These are phyloP conservation scores for Trichomonascaceae sp. DNA, from an alignment of 1,139 yeast species.

Conservation along the genomic window DNA sequence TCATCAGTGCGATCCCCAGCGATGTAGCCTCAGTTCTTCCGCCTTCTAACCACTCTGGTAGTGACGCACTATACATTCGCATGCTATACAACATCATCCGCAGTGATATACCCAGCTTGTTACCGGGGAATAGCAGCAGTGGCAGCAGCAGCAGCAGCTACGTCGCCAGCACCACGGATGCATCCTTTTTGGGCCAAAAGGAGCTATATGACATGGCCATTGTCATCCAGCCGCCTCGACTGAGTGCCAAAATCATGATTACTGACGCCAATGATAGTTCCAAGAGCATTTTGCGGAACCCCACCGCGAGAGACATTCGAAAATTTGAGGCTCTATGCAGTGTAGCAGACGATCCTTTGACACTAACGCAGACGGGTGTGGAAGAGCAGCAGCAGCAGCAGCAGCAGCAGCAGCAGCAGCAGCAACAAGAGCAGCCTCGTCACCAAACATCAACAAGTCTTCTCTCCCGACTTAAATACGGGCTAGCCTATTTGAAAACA, in stretches of 20 bases:
- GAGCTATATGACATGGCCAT: constrained; percentile 40
- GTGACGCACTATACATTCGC: constrained; percentile 24
- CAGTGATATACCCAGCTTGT: constrained; percentile 31
- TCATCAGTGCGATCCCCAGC: constrained; percentile 35
- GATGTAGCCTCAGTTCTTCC: constrained; percentile 13
- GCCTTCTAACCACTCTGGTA: constrained; percentile 8
- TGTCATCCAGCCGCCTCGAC: constrained; percentile 6
- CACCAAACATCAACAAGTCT: neutral
- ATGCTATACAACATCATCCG: constrained; percentile 59
- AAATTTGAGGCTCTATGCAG: constrained; percentile 17
- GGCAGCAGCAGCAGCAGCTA: constrained; percentile 18
- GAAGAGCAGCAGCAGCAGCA: too few species aligned
- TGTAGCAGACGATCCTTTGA: constrained; percentile 17
- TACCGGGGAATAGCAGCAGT: too few species aligned
- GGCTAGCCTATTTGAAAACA: too few species aligned
- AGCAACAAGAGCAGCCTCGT: neutral
- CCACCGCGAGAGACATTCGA: constrained; percentile 18
- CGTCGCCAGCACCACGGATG: constrained; percentile 63
- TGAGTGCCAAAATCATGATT: neutral
- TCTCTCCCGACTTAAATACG: neutral
- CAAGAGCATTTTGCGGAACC: constrained; percentile 4
- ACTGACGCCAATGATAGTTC: neutral
- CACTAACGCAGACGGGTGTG: neutral
- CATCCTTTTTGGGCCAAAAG: constrained; percentile 43
- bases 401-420: too few species aligned